phyloP scores from a whole-genome alignment of 352 stramenopile species.

The Phytophthora cryptogea region DNA sequence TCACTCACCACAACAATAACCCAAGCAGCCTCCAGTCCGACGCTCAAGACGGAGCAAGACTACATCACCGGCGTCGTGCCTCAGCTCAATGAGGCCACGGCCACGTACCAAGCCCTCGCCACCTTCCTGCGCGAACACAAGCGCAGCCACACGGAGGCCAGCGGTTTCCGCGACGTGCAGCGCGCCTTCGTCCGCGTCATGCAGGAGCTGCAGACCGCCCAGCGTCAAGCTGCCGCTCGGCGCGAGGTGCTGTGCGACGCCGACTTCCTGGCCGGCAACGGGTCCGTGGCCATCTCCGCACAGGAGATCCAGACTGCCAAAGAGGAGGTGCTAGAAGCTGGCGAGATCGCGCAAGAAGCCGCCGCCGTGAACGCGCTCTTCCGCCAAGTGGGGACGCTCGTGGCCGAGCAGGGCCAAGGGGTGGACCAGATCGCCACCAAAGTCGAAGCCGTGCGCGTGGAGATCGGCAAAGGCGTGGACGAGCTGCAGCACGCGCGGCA shows the following conservation, averaged over 20 bases:
- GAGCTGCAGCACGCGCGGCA: slow-evolving; percentile 66
- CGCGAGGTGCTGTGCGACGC: slow-evolving; percentile 72
- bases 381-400: slow-evolving; percentile 63
- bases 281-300: slow-evolving; percentile 46
- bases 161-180: slow-evolving; percentile 57
- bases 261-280: slow-evolving; percentile 61
- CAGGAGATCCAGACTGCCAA: slow-evolving; percentile 79
- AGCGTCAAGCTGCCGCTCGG: slow-evolving; percentile 52
- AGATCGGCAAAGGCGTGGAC: slow-evolving; percentile 77
- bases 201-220: slow-evolving; percentile 70
- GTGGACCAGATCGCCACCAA: slow-evolving; percentile 78
- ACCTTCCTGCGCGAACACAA: slow-evolving; percentile 68
- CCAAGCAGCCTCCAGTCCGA: slow-evolving; percentile 36
- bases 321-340: slow-evolving; percentile 70
- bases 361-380: slow-evolving; percentile 74
- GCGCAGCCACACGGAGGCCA: slow-evolving; percentile 49
- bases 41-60: slow-evolving; percentile 58
- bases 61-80: slow-evolving; percentile 52
- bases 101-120: slow-evolving; percentile 66
- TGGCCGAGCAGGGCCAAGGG: slow-evolving; percentile 66
- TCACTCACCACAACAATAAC: slow-evolving; percentile 45
- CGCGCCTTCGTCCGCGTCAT: slow-evolving; percentile 66
- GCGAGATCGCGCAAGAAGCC: slow-evolving; percentile 65
- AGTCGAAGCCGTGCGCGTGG: slow-evolving; percentile 68
- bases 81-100: slow-evolving; percentile 57